Percentiles rank a stretch among this genome's conserved stretches.
Evolutionary conservation across 352 stramenopile genomes (phyloP).

Genomic region (Globisporangium ultimum): DNA sequence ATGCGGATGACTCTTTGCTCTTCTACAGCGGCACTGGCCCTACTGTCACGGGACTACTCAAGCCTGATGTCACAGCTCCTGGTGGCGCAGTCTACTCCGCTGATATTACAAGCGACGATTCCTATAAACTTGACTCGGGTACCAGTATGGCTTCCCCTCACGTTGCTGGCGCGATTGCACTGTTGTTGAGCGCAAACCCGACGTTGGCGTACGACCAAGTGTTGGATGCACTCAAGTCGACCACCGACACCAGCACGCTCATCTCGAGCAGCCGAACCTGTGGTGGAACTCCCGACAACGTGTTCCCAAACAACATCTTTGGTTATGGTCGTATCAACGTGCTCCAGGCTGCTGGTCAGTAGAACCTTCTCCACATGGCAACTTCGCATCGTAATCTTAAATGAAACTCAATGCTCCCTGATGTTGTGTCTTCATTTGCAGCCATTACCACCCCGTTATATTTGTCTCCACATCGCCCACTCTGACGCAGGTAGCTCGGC

Average conservation of each 20-base stretch:
- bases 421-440: too few species aligned
- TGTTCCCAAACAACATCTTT: too few species aligned
- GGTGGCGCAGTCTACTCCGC: slow-evolving; percentile 12
- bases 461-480: too few species aligned
- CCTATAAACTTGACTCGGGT: slow-evolving; percentile 11
- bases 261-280: slow-evolving; percentile 4
- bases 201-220: not conserved
- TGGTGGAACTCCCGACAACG: slow-evolving; percentile 4
- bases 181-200: slow-evolving; percentile 17
- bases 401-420: too few species aligned
- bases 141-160: slow-evolving; percentile 23
- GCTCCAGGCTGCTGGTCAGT: not conserved
- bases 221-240: not conserved
- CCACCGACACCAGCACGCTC: slow-evolving; percentile 5
- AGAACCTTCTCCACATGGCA: too few species aligned
- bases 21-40: slow-evolving; percentile 27
- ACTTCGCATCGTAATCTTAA: too few species aligned
- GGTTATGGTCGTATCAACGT: slow-evolving; percentile 2
- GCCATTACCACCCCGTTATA: too few species aligned
- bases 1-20: slow-evolving; percentile 13
- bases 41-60: slow-evolving; percentile 10
- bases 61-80: slow-evolving; percentile 25
- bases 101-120: not conserved
- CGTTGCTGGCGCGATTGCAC: slow-evolving; percentile 18
- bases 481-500: too few species aligned